Conservation (phyloP, 108 stramenopile genomes). For the Skeletonema menzelii region DNA sequence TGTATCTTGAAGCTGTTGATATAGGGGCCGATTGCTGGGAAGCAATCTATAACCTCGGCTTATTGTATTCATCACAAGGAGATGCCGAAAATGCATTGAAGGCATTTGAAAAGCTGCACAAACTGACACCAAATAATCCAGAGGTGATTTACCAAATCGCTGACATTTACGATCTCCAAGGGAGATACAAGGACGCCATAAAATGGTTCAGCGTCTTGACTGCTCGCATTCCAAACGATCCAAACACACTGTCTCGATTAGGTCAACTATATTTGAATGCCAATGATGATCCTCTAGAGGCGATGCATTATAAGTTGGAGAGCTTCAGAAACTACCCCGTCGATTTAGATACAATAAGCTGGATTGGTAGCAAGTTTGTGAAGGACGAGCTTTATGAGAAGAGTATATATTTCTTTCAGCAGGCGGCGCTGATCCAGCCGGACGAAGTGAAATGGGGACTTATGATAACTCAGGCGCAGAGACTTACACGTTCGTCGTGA, state of each 20-base stretch:
- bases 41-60: constrained; percentile 89
- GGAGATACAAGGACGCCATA: constrained; percentile 39
- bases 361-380: constrained; percentile 90
- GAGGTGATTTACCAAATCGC: constrained; percentile 88
- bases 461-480: constrained; percentile 85
- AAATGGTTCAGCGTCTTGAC: constrained; percentile 85
- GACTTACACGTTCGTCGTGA: constrained; percentile 71
- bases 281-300: constrained; percentile 61
- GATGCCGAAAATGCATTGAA: constrained; percentile 64
- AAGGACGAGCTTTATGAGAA: constrained; percentile 89
- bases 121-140: constrained; percentile 78
- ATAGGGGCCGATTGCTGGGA: constrained; percentile 87
- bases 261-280: constrained; percentile 72
- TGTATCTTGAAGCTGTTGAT: constrained; percentile 89
- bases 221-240: constrained; percentile 75
- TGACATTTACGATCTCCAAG: constrained; percentile 69
- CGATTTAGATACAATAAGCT: constrained; percentile 84
- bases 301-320: constrained; percentile 66
- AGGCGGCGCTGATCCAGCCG: constrained; percentile 83
- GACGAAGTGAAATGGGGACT: constrained; percentile 89
- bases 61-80: constrained; percentile 64
- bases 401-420: constrained; percentile 83
- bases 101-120: constrained; percentile 89
- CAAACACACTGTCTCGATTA: constrained; percentile 64
- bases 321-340: constrained; percentile 85